Evolutionary conservation across 768 basidiomycete species (phyloP).

Genomic region (Leucosporidium scottii): DNA sequence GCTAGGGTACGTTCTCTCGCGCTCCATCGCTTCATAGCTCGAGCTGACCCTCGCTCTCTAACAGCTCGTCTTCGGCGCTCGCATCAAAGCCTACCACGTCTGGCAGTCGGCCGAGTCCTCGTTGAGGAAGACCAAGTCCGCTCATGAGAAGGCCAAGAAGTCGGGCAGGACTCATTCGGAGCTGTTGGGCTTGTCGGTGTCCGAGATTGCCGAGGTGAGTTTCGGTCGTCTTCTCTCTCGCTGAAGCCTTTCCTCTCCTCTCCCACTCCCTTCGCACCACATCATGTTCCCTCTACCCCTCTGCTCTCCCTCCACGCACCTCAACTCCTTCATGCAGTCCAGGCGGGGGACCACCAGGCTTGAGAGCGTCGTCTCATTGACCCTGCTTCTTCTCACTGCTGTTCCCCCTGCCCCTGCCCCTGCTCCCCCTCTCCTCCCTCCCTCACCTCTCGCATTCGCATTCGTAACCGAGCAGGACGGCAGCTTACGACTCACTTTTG

Average conservation of each 20-base stretch:
- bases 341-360: neutral
- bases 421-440: neutral
- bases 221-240: neutral
- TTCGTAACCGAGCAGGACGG: conserved; percentile 6
- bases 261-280: neutral
- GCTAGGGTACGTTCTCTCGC: conserved; percentile 14
- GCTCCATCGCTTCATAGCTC: conserved; percentile 64
- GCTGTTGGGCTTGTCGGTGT: conserved; percentile 63
- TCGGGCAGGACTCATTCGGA: conserved; percentile 68
- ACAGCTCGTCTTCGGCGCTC: conserved; percentile 78
- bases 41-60: conserved; percentile 38
- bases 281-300: neutral
- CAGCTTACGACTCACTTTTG: conserved; percentile 19
- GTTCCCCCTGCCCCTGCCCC: neutral
- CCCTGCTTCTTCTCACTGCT: neutral
- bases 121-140: conserved; percentile 60
- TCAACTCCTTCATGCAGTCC: neutral
- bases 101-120: conserved; percentile 79
- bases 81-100: conserved; percentile 68
- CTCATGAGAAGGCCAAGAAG: conserved; percentile 72
- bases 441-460: neutral
- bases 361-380: neutral
- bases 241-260: neutral
- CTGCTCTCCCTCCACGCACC: neutral
- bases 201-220: conserved; percentile 70